Conservation (phyloP, 2,329 filamentous ascomycete species). For the Exophiala dermatitidis region DNA sequence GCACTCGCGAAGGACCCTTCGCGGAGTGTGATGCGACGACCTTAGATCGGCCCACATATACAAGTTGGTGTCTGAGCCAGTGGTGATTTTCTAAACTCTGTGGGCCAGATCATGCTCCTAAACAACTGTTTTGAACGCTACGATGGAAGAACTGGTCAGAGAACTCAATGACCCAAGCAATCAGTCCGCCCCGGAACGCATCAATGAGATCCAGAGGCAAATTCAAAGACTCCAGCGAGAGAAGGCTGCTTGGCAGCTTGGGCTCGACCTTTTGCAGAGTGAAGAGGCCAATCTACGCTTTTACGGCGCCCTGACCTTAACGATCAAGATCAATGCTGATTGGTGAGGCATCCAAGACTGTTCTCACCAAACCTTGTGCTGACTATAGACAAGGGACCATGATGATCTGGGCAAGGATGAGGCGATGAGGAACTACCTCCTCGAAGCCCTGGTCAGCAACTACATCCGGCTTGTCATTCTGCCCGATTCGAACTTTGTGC, state of each 20-base stretch:
- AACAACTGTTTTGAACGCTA: background rate
- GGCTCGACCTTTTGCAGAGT: constrained; percentile 64
- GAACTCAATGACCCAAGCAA: constrained; percentile 23
- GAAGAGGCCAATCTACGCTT: constrained; percentile 73
- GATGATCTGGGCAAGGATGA: constrained; percentile 33
- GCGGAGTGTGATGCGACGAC: too few relatives aligned
- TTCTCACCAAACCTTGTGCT: background rate
- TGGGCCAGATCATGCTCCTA: too few relatives aligned
- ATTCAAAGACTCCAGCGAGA: constrained; percentile 74
- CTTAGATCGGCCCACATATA: too few relatives aligned
- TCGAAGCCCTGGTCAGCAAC: constrained; percentile 37
- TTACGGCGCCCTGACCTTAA: constrained; percentile 86
- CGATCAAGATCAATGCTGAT: constrained; percentile 89
- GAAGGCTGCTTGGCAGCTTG: constrained; percentile 75
- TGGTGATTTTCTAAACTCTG: too few relatives aligned
- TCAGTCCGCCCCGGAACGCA: constrained; percentile 20
- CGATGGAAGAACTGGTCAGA: constrained; percentile 24
- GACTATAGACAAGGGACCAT: constrained; percentile 14
- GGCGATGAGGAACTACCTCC: constrained; percentile 30
- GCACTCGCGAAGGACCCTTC: too few relatives aligned
- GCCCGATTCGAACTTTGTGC: constrained; percentile 35
- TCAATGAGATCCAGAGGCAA: constrained; percentile 57
- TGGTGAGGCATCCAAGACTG: constrained; percentile 46
- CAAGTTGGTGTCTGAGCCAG: too few relatives aligned
- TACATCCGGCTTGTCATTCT: constrained; percentile 37